Conservation (phyloP, 495 filamentous ascomycete genomes). For the Margaritispora aquatica region DNA sequence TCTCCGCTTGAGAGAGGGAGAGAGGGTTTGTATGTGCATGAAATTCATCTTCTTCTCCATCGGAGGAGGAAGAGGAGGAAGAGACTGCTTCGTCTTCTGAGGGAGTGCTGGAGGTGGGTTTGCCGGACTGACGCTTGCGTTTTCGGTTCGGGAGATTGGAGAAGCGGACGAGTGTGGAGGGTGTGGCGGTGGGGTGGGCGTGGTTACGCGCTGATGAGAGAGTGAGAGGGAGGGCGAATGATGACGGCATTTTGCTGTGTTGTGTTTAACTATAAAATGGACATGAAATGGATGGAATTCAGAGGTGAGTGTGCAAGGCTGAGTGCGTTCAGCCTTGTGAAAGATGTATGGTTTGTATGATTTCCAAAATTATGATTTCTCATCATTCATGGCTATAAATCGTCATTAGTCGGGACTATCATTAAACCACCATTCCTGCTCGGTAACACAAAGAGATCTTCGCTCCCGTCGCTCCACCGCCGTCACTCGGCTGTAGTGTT, state of each 20-base stretch:
- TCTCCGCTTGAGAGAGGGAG: slow-evolving; percentile 39
- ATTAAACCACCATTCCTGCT: too few relatives aligned
- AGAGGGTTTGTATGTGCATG: slow-evolving; percentile 24
- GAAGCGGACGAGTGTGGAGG: not conserved
- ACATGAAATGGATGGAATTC: not conserved
- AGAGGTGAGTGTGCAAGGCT: not conserved
- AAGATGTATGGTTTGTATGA: too few relatives aligned
- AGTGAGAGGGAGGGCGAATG: slow-evolving; percentile 15
- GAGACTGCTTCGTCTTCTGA: not conserved
- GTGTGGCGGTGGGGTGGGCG: not conserved
- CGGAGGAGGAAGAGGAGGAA: too few relatives aligned
- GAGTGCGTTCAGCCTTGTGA: not conserved
- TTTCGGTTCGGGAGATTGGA: slow-evolving; percentile 15
- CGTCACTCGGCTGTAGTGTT: too few relatives aligned
- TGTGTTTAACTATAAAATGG: not conserved
- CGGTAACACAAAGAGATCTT: too few relatives aligned
- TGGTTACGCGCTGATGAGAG: slow-evolving; percentile 3
- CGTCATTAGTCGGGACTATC: too few relatives aligned
- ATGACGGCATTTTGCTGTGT: not conserved
- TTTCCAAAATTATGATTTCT: too few relatives aligned
- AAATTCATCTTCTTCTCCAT: not conserved
- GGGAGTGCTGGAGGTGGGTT: not conserved
- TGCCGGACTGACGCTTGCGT: slow-evolving; percentile 13
- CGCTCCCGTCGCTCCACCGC: too few relatives aligned
- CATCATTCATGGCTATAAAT: too few relatives aligned